Base-by-base conservation (phyloP, 495 filamentous ascomycete genomes). In the Aspergillus heteromorphus region DNA sequence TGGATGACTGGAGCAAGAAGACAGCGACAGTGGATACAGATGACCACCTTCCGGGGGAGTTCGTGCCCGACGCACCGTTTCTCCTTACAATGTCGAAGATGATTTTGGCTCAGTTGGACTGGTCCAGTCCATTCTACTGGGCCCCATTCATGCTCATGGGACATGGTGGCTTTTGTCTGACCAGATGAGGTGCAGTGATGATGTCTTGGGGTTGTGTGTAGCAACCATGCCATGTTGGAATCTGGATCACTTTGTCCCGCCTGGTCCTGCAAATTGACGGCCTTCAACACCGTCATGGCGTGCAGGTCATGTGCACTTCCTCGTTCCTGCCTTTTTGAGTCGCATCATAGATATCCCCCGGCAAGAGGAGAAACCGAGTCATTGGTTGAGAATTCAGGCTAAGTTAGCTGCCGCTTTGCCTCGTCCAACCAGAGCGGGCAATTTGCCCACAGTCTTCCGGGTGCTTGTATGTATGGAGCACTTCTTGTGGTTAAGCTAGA, bases 101-200 rank as follows among this genome's bases (percentile, higher is more conserved):
- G 20, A 45, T 45, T 8, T 4, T 45, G n/a, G 42, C 21, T 29
- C 21, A 45, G 10, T 9, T 45, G 21, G 42, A 45, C 21, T 45
- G 42, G 42, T 45, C 42, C 13, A 27, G 42, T 27, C 42, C 42
- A 14, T 45, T 45, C 13, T 27, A 27, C n/a, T 45, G 42, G 42
- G 42, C 42, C 14, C 42, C 42, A n/a, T 25, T 25, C 21, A 45
- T 45, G 42, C 42, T 45, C 10, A 45, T 45, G 42, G 42, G 42
- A 5, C n/a, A 14, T n/a, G 42, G 42, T 10, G 20, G 42, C 13
- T 25, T 25, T 45, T 21, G 21, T 8, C 21, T 25, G 5, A 2
- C 31, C 5, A 34, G 31, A 11, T 10, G 11, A 34, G 9, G 2
- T 30, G 27, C 5, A 30, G 10, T 5, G 27, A 30, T 5, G 5